Evolutionary conservation across 1,284 basidiomycete genomes (phyloP).

Genomic region (Ceratobasidium sp.): DNA sequence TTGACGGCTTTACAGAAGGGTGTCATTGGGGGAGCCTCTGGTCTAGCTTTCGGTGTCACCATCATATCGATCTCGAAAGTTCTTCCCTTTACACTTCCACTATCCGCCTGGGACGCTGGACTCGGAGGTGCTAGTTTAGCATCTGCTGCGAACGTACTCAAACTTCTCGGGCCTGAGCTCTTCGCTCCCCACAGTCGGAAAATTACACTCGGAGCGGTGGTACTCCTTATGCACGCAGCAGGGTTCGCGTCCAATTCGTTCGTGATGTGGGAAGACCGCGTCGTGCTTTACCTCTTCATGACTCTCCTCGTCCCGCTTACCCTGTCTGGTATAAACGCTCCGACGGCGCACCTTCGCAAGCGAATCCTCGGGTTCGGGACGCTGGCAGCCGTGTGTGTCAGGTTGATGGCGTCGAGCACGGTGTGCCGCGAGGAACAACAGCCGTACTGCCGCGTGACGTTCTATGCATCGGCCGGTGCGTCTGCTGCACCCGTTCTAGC

Average conservation of each 20-base stretch:
- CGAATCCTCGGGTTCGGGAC: slow-evolving; percentile 78
- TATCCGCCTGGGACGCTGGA: slow-evolving; percentile 29
- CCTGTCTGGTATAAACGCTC: slow-evolving; percentile 62
- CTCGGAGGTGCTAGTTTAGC: slow-evolving; percentile 42
- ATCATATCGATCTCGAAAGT: slow-evolving; percentile 55
- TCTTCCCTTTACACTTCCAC: slow-evolving; percentile 21
- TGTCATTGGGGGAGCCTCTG: slow-evolving; percentile 49
- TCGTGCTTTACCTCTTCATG: slow-evolving; percentile 78
- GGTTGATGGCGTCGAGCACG: slow-evolving; percentile 79
- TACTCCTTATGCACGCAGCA: slow-evolving; percentile 72
- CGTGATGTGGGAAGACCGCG: slow-evolving; percentile 93
- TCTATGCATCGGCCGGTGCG: slow-evolving; percentile 77
- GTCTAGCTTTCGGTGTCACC: slow-evolving; percentile 62
- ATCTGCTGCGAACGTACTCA: slow-evolving; percentile 47
- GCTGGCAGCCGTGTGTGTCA: slow-evolving; percentile 74
- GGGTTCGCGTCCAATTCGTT: slow-evolving; percentile 92
- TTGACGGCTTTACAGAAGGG: slow-evolving; percentile 47
- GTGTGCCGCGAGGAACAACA: slow-evolving; percentile 96
- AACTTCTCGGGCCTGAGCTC: slow-evolving; percentile 20
- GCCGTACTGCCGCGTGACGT: slow-evolving; percentile 85
- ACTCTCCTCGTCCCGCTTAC: slow-evolving; percentile 67
- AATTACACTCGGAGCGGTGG: slow-evolving; percentile 50
- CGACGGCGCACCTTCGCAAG: slow-evolving; percentile 73
- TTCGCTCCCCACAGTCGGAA: slow-evolving; percentile 27
- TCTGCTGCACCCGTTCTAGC: slow-evolving; percentile 70